Conservation (phyloP, 2,329 filamentous ascomycete species). For the Colletotrichum lini region DNA sequence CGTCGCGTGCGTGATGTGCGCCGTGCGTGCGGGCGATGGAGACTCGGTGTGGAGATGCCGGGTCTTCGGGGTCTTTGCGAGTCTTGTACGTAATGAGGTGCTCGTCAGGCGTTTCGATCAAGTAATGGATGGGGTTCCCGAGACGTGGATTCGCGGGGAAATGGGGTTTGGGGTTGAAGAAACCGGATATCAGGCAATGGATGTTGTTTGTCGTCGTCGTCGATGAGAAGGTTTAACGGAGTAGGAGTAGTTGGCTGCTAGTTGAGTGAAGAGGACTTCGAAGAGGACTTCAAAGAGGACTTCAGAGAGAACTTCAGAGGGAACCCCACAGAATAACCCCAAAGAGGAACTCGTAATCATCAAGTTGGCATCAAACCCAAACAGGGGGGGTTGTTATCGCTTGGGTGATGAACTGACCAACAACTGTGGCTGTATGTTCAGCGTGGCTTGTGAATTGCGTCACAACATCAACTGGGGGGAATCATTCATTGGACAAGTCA, state of each 20-base stretch:
- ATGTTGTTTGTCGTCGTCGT: not conserved
- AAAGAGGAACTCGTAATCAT: constrained; percentile 12
- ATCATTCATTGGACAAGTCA: not conserved
- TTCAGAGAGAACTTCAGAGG: too few relatives aligned
- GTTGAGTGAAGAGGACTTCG: too few relatives aligned
- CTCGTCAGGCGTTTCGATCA: constrained; percentile 26
- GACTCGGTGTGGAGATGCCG: constrained; percentile 11
- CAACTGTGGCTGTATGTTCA: not conserved
- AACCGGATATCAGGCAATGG: not conserved
- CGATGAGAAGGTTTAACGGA: too few relatives aligned
- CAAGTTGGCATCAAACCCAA: not conserved
- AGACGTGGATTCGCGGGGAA: constrained; percentile 41
- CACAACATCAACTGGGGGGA: not conserved
- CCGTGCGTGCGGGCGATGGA: constrained; percentile 15
- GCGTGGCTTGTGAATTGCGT: constrained; percentile 5
- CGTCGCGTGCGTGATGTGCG: not conserved
- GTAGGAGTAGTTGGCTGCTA: too few relatives aligned
- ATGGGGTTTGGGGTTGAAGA: constrained; percentile 15
- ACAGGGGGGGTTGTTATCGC: not conserved
- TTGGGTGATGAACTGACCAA: too few relatives aligned
- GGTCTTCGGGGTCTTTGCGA: not conserved
- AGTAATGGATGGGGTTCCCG: constrained; percentile 37
- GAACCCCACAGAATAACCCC: not conserved
- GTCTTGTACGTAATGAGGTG: constrained; percentile 37
- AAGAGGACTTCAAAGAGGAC: too few relatives aligned